Base-by-base conservation (phyloP, 257 asterid genomes). In the Nicotiana otophora region DNA sequence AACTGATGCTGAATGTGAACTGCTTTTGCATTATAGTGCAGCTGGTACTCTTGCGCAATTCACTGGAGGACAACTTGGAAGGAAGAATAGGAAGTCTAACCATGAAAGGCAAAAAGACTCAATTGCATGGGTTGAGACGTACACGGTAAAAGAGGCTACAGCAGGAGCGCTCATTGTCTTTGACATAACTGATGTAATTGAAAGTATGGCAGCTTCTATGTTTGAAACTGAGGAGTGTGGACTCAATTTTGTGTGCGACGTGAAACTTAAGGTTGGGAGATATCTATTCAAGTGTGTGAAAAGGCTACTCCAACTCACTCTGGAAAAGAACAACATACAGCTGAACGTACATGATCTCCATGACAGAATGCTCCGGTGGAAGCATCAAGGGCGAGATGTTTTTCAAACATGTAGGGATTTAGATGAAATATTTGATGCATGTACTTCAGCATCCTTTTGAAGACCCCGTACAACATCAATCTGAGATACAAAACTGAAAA, bases 11-110 rank as follows among this genome's bases (percentile, higher is more conserved):
- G 92, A 87, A 60, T 90, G 94, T 84, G 91, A 91, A 17, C 67
- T 90, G 87, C 88, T 92, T 84, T 86, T 94, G 89, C 97, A 92
- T 70, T 92, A 88, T 82, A 92, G 95, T 86, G 91, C 93, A 58
- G 90, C 87, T 58, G 98, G 97, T 63, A 84, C 79, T n/a, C 64
- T 88, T 60, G 75, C 57, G 51, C 87, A 83, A 70, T 68, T 84
- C 80, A 33, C 83, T 23, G 88, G 84, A 82, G 68, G 60, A 80
- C 87, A 84, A 85, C 58, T 72, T 81, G 81, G 83, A 72, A 86
- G 83, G 82, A 84, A 86, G 84, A 87, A 77, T 60, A 86, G 82
- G 81, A 77, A 91, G 81, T 62, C 69, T 84, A 91, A 83, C 72
- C 31, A 72, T 20, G 87, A 81, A 57, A 55, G 66, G 55, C 53